Conservation (phyloP, 176 grass and related monocot genomes). For the Chrysopogon serrulatus region DNA sequence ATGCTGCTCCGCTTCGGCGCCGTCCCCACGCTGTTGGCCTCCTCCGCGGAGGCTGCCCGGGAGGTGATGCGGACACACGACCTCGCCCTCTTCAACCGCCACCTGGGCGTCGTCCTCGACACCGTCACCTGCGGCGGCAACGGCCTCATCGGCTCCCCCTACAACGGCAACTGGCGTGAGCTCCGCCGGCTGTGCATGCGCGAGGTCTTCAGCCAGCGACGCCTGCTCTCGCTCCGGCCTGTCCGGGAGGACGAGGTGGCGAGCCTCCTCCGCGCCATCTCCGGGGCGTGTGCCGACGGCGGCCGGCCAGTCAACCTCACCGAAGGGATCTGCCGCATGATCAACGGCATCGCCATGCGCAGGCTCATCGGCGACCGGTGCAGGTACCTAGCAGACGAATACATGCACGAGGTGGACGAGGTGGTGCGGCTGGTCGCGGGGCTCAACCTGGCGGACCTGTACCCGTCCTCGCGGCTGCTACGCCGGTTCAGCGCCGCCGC, state of each 20-base stretch:
- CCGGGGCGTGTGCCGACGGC: neutral
- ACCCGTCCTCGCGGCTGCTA: constrained; percentile 18
- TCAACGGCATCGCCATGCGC: constrained; percentile 1
- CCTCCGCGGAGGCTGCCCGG: constrained; percentile 15
- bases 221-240: constrained; percentile 20
- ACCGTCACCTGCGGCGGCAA: constrained; percentile 11
- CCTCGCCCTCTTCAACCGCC: constrained; percentile 15
- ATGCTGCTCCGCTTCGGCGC: too few species aligned
- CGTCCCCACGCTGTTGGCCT: too few species aligned
- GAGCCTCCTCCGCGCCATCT: constrained; percentile 3
- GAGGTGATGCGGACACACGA: constrained; percentile 38
- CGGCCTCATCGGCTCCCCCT: constrained; percentile 23
- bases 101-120: constrained; percentile 4
- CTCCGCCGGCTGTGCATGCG: constrained; percentile 24
- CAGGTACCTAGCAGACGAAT: constrained; percentile 4
- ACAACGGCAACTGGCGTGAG: constrained; percentile 32
- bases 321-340: neutral
- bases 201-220: constrained; percentile 35
- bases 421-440: constrained; percentile 4
- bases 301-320: neutral
- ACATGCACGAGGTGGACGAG: neutral
- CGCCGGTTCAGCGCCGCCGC: neutral
- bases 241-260: constrained; percentile 19
- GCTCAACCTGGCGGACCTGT: constrained; percentile 31
- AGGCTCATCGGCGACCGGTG: constrained; percentile 16